Base-by-base conservation (phyloP, 2,329 filamentous ascomycete genomes). In the Alternaria gaisen region DNA sequence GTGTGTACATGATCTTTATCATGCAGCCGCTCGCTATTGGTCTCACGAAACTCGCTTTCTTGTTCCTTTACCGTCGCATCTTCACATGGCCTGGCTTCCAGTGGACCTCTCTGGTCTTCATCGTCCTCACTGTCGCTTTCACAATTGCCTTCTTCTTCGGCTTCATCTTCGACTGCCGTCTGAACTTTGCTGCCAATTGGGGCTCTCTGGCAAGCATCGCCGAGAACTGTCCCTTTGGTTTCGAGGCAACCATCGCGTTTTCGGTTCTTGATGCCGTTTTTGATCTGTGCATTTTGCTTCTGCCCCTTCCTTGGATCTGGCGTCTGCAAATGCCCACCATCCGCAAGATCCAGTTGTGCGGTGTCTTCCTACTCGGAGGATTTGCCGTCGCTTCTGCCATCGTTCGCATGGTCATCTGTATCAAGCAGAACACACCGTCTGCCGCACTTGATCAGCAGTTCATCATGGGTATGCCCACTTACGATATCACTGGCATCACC, bases 401-500 rank as follows among this genome's bases (percentile, higher is more conserved):
- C 12, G 43, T 59, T 11, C 56, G 56, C 51, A 59, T 59, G 56
- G 56, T 59, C 26, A 59, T 59, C 34, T 59, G 56, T 11, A 59
- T 59, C 51, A 55, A 59, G 26, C 56, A 59, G 42, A 59, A 59
- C 42, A 59, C 56, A 28, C 56, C 56, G 0, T 55, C 56, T n/a
- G 56, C 41, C 10, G 56, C 51, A 11, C 43, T 55, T 8, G 50
- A 48, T 5, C n/a, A 47, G 43, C 41, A 48, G 28, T 34, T 12
- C 51, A 59, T 59, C 16, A 59, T 59, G 56, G 56, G 56, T 28
- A 59, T 59, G 56, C 56, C 56, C 30, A 55, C 56, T 9, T 59
- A 59, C 42, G 56, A 59, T 14, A 59, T 59, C 51, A 59, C n/a
- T 5, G 56, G 56, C 1, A 59, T 59, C 41, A 59, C 56, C 14